Conservation (phyloP, 345 rosid genomes). For the Odontarrhena argentea region DNA sequence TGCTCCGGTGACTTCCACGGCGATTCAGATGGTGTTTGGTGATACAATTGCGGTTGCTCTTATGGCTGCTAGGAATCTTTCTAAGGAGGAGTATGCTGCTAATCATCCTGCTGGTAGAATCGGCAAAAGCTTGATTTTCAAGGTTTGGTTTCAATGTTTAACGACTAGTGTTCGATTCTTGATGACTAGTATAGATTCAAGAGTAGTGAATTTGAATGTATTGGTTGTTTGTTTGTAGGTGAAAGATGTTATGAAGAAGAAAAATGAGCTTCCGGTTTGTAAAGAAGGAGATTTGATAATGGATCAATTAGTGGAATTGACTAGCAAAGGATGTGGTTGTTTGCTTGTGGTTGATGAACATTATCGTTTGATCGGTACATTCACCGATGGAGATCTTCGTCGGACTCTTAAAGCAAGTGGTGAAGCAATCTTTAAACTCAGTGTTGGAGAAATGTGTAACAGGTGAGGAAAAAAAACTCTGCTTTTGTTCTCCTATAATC, state of each 20-base stretch:
- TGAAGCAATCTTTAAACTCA: conserved; percentile 89
- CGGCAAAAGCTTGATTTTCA: conserved; percentile 89
- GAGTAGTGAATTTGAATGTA: conserved; percentile 4
- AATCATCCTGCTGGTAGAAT: conserved; percentile 98
- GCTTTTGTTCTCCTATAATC: neutral
- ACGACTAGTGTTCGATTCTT: neutral
- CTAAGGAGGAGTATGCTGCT: conserved; percentile 80
- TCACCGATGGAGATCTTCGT: conserved; percentile 93
- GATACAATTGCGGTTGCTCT: conserved; percentile 96
- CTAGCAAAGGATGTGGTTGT: conserved; percentile 95
- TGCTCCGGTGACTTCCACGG: conserved; percentile 96
- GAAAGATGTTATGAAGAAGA: conserved; percentile 89
- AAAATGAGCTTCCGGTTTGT: conserved; percentile 86
- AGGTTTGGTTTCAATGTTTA: conserved; percentile 47
- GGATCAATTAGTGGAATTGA: conserved; percentile 92
- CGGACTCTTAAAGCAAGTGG: conserved; percentile 88
- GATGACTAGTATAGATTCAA: neutral
- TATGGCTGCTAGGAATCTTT: conserved; percentile 84
- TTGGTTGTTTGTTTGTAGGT: conserved; percentile 48
- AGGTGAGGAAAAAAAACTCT: conserved; percentile 49
- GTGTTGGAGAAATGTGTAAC: conserved; percentile 94
- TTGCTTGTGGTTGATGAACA: conserved; percentile 73
- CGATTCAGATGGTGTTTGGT: conserved; percentile 98
- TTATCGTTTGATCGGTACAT: conserved; percentile 76
- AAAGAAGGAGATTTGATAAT: conserved; percentile 86